These are phyloP conservation scores for Ramaria sp. DNA, from an alignment of 768 basidiomycete species.

Conservation along the genomic window DNA sequence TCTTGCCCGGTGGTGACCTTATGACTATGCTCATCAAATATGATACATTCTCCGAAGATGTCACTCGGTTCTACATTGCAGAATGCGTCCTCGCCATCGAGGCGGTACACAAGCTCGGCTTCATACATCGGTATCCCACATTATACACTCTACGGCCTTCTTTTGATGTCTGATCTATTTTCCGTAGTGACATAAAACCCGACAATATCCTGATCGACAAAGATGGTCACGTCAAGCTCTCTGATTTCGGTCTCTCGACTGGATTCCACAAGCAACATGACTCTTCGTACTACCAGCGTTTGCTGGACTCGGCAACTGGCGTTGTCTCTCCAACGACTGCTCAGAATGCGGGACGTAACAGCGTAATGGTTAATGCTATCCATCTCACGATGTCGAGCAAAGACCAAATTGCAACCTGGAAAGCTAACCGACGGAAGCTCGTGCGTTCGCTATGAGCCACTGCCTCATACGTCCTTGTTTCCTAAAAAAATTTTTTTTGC, in stretches of 20 bases:
- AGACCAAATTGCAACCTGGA: slow-evolving; percentile 96
- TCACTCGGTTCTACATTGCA: slow-evolving; percentile 97
- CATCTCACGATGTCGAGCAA: slow-evolving; percentile 92
- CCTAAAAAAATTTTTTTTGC: not conserved
- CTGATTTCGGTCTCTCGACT: slow-evolving; percentile 98
- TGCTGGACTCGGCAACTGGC: slow-evolving; percentile 60
- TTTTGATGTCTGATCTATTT: not conserved
- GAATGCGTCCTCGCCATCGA: slow-evolving; percentile 97
- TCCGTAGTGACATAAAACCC: slow-evolving; percentile 87
- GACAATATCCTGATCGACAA: slow-evolving; percentile 99
- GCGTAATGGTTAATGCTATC: slow-evolving; percentile 95
- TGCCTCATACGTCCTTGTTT: not conserved
- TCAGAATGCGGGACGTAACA: slow-evolving; percentile 65
- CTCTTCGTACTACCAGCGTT: slow-evolving; percentile 84
- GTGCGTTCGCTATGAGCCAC: slow-evolving; percentile 29
- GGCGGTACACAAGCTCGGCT: slow-evolving; percentile 92
- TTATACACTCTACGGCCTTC: not conserved
- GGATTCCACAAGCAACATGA: slow-evolving; percentile 99
- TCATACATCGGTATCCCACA: slow-evolving; percentile 75
- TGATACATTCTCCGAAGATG: slow-evolving; percentile 97
- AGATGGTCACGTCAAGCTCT: slow-evolving; percentile 93
- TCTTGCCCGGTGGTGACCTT: slow-evolving; percentile 93
- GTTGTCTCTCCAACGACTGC: slow-evolving; percentile 20
- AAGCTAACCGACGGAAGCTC: slow-evolving; percentile 92
- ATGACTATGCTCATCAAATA: slow-evolving; percentile 99